Conservation (phyloP, 2,329 filamentous ascomycete genomes). For the Davidsoniella australis region DNA sequence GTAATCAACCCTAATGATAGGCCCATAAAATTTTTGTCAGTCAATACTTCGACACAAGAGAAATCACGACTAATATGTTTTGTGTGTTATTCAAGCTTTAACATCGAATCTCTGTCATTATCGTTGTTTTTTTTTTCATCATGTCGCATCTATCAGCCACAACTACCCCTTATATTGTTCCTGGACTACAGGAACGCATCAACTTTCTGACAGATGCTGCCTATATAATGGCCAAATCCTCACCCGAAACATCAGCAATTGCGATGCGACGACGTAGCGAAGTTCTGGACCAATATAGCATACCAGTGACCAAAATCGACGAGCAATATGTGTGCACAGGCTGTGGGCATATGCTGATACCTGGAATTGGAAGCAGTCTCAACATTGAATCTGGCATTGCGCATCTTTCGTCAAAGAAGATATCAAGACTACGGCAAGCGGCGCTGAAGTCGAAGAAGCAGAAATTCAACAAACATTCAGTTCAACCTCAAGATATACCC, state of each 20-base stretch:
- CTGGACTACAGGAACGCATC: constrained; percentile 7
- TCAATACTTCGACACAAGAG: too few species aligned
- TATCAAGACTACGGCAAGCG: too few species aligned
- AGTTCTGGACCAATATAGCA: constrained; percentile 30
- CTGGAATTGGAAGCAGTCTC: constrained; percentile 25
- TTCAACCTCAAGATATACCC: not conserved
- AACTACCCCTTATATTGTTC: not conserved
- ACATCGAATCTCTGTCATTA: too few species aligned
- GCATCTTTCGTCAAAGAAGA: not conserved
- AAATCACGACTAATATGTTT: too few species aligned
- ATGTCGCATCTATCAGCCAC: too few species aligned
- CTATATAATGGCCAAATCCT: constrained; percentile 33
- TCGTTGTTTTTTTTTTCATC: too few species aligned
- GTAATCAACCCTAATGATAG: too few species aligned
- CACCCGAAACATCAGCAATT: constrained; percentile 41
- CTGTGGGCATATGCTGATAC: constrained; percentile 44
- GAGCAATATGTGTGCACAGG: constrained; percentile 37
- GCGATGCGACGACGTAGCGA: constrained; percentile 37
- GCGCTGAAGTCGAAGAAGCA: not conserved
- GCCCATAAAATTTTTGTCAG: too few species aligned
- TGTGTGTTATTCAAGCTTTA: too few species aligned
- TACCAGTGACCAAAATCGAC: constrained; percentile 29
- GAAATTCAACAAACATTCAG: not conserved
- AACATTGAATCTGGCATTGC: constrained; percentile 10
- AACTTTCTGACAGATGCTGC: constrained; percentile 36